Evolutionary conservation across 257 asterid species (phyloP), one percentile per base, ranked within the genome.

Genomic region (Striga asiatica): DNA sequence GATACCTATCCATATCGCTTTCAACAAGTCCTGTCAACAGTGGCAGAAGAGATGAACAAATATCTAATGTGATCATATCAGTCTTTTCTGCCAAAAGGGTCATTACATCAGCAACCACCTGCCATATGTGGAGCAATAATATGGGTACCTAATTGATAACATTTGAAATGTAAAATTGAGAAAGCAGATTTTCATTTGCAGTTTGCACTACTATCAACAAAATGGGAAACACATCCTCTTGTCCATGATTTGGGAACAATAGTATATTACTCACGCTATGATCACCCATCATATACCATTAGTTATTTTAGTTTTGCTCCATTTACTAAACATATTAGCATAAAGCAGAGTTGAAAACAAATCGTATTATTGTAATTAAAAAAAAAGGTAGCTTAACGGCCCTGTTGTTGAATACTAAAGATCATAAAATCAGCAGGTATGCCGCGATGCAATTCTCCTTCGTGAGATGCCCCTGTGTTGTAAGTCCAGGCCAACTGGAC

Each of bases 61-160:
- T 73, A 54, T 92, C 99, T 54, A 92, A 70, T 42, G 95, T 88
- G 71, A 88, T 77, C 9, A 76, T 61, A 62, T 92, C 97, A 23
- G 58, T 53, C 75, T 79, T 88, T 69, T 84, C 97, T 12, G 78
- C 78, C 76, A 88, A 58, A 62, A 82, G 75, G 81, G 78, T 69
- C 70, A 78, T 65, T 35, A 88, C 83, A 80, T 92, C 99, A 65
- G 99, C 92, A 76, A 81, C 80, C 60, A 92, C 99, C 98, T 91
- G 89, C 71, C 70, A 29, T 65, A 53, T 29, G 39, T 61, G 52
- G 37, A 66, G 22, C 32, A 56, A 2, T 48, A 34, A 17, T 34
- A 20, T n/a, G n/a, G 64, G 56, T 28, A 32, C 19, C 38, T 45
- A 29, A 13, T 24, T 55, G 51, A 48, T 47, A 37, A 54, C n/a